Conservation (phyloP, 2,329 filamentous ascomycete species). For the Cladosporium sp. region DNA sequence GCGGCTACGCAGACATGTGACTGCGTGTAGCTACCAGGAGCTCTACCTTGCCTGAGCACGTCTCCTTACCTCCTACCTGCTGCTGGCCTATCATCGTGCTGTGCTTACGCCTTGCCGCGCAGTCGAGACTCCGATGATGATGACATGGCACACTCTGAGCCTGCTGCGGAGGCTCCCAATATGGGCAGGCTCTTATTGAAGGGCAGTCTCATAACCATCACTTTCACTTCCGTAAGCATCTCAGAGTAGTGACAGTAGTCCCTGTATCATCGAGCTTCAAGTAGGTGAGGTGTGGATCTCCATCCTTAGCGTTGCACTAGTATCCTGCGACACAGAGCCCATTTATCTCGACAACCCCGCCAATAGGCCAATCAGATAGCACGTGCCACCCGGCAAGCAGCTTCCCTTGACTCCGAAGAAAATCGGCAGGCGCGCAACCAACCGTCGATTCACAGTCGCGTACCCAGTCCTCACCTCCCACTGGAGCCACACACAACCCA, state of each 20-base stretch:
- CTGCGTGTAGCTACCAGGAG: background rate
- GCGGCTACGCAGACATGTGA: background rate
- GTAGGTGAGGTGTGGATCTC: slow-evolving; percentile 1
- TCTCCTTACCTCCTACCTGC: background rate
- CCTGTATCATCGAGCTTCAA: background rate
- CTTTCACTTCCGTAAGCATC: background rate
- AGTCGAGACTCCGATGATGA: background rate
- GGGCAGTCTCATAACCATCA: no score
- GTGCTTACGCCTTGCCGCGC: background rate
- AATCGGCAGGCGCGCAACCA: background rate
- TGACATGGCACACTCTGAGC: background rate
- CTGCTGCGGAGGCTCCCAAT: no score
- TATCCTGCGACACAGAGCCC: background rate
- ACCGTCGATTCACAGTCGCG: background rate
- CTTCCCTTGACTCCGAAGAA: slow-evolving; percentile 7
- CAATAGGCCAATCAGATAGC: slow-evolving; percentile 3
- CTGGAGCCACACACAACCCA: slow-evolving; percentile 3
- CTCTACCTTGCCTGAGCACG: background rate
- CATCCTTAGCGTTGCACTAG: background rate
- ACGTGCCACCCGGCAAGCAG: background rate
- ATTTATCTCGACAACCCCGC: background rate
- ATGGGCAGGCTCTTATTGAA: no score
- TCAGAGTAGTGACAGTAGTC: background rate
- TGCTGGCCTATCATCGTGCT: background rate
- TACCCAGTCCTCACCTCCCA: background rate